A percentile compares a stretch with the other conserved stretches of the same genome.
Conservation (phyloP, 139 green algal genomes). For the Trebouxia sp. region DNA sequence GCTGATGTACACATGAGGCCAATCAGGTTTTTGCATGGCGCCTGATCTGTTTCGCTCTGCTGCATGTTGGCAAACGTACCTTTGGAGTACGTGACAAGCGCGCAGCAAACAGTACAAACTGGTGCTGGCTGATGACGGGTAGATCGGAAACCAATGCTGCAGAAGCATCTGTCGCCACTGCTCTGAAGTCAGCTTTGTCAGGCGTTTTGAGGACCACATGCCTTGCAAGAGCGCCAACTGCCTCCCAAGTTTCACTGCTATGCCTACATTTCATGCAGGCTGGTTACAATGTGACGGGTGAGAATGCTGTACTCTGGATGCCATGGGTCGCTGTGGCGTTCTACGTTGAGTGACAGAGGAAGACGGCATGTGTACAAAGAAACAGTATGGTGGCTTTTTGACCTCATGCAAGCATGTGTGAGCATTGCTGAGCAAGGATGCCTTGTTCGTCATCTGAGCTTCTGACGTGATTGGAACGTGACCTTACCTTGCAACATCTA, state of each 20-base stretch:
- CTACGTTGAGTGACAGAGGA: neutral
- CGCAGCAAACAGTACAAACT: slow-evolving; percentile 46
- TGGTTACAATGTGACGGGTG: no score
- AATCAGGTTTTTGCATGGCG: neutral
- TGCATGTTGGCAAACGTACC: neutral
- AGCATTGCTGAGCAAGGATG: neutral
- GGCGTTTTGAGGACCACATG: slow-evolving; percentile 57
- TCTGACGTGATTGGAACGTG: neutral
- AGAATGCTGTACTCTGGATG: neutral
- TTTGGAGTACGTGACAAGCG: slow-evolving; percentile 49
- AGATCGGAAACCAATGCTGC: slow-evolving; percentile 43
- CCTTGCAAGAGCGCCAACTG: slow-evolving; percentile 54
- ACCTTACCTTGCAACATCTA: slow-evolving; percentile 40
- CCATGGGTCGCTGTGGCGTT: neutral
- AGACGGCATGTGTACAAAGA: neutral
- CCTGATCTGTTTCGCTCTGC: neutral
- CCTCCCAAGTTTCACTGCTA: slow-evolving; percentile 34
- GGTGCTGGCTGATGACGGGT: slow-evolving; percentile 35
- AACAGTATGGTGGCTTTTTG: neutral
- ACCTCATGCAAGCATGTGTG: neutral
- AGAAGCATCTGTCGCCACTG: slow-evolving; percentile 41
- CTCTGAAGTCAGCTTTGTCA: slow-evolving; percentile 64
- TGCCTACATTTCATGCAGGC: slow-evolving; percentile 12
- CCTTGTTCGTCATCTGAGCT: neutral
- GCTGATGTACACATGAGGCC: no score